These are phyloP conservation scores for Stephania japonica DNA, from an alignment of 164 flowering plant species.

Conservation along the genomic window DNA sequence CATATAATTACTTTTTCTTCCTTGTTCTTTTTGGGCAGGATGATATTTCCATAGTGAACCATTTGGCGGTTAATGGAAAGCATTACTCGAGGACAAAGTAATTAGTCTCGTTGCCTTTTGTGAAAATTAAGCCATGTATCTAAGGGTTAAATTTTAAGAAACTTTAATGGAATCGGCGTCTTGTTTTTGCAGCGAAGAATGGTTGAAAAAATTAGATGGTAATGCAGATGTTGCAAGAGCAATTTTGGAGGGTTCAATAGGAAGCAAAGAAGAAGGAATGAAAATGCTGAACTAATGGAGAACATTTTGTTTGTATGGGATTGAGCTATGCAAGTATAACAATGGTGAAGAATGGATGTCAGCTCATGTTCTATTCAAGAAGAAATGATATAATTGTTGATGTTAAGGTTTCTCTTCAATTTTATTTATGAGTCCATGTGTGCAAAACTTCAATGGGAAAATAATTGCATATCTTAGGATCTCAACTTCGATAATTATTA, in stretches of 20 bases:
- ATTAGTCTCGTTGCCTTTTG: no score
- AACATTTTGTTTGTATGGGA: no score
- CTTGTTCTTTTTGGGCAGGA: slow-evolving; percentile 9
- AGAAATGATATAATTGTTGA: slow-evolving; percentile 5
- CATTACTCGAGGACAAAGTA: slow-evolving; percentile 9
- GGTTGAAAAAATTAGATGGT: slow-evolving; percentile 6
- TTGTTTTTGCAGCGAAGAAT: slow-evolving; percentile 2
- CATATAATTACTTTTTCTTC: no score
- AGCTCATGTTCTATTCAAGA: slow-evolving; percentile 16
- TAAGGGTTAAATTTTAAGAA: no score
- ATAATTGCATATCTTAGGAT: no score
- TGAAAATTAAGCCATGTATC: no score
- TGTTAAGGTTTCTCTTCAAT: no score
- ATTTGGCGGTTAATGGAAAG: slow-evolving; percentile 20
- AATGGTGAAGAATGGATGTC: slow-evolving; percentile 22
- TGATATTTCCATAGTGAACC: slow-evolving; percentile 17
- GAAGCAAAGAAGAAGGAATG: slow-evolving; percentile 8
- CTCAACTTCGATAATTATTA: no score
- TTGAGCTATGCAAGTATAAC: not conserved
- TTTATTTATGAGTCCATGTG: no score
- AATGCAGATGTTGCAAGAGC: slow-evolving; percentile 4
- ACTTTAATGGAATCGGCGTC: no score
- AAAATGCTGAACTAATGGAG: slow-evolving; percentile 19
- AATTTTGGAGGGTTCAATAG: not conserved
- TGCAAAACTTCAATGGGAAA: no score